These are phyloP conservation scores for Apophysomyces sp. DNA, from an alignment of 371 early-diverging fungal genomes.

Conservation along the genomic window DNA sequence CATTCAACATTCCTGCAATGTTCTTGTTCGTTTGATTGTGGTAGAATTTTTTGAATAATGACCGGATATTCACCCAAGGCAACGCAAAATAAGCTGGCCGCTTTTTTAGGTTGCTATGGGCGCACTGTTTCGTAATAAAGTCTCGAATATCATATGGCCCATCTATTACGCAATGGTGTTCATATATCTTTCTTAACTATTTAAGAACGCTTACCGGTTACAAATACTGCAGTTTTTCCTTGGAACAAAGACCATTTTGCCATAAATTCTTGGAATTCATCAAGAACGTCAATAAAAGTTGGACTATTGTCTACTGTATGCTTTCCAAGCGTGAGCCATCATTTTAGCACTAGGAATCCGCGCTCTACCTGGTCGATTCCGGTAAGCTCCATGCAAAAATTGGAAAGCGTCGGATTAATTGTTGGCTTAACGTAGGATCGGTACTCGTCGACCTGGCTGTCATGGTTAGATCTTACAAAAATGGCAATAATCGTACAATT, in stretches of 20 bases:
- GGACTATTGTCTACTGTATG: constrained; percentile 62
- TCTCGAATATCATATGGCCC: constrained; percentile 86
- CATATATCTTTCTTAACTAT: neutral
- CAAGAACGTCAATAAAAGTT: constrained; percentile 36
- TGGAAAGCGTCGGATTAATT: constrained; percentile 61
- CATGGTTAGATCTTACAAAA: neutral
- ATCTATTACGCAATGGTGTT: constrained; percentile 51
- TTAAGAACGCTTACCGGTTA: constrained; percentile 29
- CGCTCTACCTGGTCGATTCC: constrained; percentile 72
- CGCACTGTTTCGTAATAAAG: constrained; percentile 70
- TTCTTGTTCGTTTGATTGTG: constrained; percentile 42
- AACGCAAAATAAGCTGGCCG: constrained; percentile 50
- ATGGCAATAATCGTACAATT: constrained; percentile 49
- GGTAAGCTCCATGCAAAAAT: constrained; percentile 74
- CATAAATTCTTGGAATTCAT: constrained; percentile 43
- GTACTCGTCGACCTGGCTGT: constrained; percentile 66
- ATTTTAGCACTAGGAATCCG: neutral
- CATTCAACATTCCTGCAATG: constrained; percentile 62
- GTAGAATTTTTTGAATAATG: constrained; percentile 50
- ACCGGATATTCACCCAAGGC: constrained; percentile 69
- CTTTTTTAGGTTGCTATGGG: constrained; percentile 40
- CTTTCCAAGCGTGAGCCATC: constrained; percentile 30
- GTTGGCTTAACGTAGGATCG: constrained; percentile 73
- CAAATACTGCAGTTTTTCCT: constrained; percentile 36
- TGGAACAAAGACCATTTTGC: constrained; percentile 53